These are phyloP conservation scores for Anthostomella pinea DNA, from an alignment of 2,329 filamentous ascomycete genomes.

Conservation along the genomic window DNA sequence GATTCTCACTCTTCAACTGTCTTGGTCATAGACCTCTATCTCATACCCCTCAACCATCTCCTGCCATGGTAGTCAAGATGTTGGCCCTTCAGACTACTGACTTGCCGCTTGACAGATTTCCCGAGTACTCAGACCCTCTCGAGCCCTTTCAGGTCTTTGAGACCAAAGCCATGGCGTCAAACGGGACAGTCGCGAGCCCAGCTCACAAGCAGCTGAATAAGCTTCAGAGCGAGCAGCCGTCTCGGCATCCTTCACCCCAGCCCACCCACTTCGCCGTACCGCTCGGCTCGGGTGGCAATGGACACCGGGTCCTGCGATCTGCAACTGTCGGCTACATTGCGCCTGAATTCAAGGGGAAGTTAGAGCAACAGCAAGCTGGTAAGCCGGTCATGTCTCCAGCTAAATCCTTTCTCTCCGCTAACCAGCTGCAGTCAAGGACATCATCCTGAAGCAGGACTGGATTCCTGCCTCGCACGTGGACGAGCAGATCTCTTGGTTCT, in stretches of 20 bases:
- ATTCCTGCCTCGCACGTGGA: conserved; percentile 82
- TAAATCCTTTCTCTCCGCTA: conserved; percentile 9
- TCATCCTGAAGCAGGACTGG: conserved; percentile 77
- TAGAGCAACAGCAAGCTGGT: conserved; percentile 83
- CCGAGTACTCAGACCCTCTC: conserved; percentile 42
- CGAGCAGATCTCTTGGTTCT: conserved; percentile 91
- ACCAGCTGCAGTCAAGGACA: conserved; percentile 65
- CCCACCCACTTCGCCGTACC: conserved; percentile 81
- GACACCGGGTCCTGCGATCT: conserved; percentile 76
- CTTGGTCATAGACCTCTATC: too few species aligned
- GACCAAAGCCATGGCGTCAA: conserved; percentile 30
- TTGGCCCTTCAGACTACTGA: conserved; percentile 42
- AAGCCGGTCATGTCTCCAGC: conserved; percentile 28
- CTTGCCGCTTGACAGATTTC: conserved; percentile 41
- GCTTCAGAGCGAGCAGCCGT: conserved; percentile 41
- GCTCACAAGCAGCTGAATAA: conserved; percentile 42
- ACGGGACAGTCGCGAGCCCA: conserved; percentile 33
- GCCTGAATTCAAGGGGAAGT: conserved; percentile 89
- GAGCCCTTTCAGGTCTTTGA: conserved; percentile 26
- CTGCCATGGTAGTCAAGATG: conserved; percentile 31
- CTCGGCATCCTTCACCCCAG: conserved; percentile 77
- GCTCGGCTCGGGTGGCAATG: conserved; percentile 51
- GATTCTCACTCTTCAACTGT: background rate
- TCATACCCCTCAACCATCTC: too few species aligned
- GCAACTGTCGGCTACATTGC: conserved; percentile 93